These are phyloP conservation scores for Fraxinus latifolia DNA, from an alignment of 305 asterid species.

Conservation along the genomic window DNA sequence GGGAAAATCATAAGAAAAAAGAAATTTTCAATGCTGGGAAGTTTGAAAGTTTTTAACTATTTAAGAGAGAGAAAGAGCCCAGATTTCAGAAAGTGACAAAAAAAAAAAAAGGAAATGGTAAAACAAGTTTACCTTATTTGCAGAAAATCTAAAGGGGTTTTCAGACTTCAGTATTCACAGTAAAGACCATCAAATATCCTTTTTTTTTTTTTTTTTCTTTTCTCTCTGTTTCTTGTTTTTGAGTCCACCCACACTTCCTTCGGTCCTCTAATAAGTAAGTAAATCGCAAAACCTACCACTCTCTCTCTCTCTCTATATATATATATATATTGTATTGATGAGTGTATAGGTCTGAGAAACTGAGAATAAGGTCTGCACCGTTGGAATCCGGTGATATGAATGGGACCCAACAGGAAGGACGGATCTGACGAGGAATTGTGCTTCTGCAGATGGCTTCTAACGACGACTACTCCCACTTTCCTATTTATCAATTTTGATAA, in stretches of 20 bases:
- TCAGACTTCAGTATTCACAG: slow-evolving; percentile 22
- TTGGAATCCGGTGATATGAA: not conserved
- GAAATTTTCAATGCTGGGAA: slow-evolving; percentile 21
- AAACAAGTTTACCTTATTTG: slow-evolving; percentile 37
- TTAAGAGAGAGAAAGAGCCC: slow-evolving; percentile 16
- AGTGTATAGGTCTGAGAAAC: slow-evolving; percentile 27
- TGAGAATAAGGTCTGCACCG: slow-evolving; percentile 16
- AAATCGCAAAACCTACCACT: slow-evolving; percentile 2
- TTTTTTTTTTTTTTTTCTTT: too few species aligned
- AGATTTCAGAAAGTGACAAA: slow-evolving; percentile 25
- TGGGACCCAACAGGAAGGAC: slow-evolving; percentile 50
- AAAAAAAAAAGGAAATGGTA: slow-evolving; percentile 12
- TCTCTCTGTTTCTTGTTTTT: slow-evolving; percentile 9
- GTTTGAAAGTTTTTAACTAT: slow-evolving; percentile 15
- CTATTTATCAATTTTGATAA: too few species aligned
- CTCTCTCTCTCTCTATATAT: not conserved
- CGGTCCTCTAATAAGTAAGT: not conserved
- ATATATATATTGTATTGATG: not conserved
- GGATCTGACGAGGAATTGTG: slow-evolving; percentile 63
- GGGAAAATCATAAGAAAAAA: slow-evolving; percentile 26
- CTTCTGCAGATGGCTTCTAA: slow-evolving; percentile 28
- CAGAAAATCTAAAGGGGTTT: slow-evolving; percentile 33
- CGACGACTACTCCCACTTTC: not conserved
- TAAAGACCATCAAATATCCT: slow-evolving; percentile 13
- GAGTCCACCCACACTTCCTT: slow-evolving; percentile 16